A percentile compares a stretch with the other conserved stretches of the same genome.
Evolutionary conservation across 2,329 filamentous ascomycete species (phyloP).

Genomic region (Phaeomoniella chlamydospora): DNA sequence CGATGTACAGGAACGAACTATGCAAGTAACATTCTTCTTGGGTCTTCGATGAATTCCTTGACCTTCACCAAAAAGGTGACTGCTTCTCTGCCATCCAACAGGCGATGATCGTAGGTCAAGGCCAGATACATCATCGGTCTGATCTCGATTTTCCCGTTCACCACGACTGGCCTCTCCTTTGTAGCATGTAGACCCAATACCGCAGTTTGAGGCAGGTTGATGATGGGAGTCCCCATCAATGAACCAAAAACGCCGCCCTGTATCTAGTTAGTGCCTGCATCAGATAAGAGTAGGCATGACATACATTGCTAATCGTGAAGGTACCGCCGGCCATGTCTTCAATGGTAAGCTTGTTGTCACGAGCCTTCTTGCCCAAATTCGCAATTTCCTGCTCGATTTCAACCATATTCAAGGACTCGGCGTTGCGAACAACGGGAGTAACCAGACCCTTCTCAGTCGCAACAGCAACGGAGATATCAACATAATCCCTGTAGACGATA

Average conservation of each 20-base stretch:
- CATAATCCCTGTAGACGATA: conserved; percentile 95
- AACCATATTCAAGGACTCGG: conserved; percentile 75
- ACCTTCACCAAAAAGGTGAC: conserved; percentile 94
- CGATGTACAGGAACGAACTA: too few species aligned
- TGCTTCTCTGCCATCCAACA: conserved; percentile 87
- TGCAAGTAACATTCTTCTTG: conserved; percentile 69
- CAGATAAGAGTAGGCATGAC: conserved; percentile 7
- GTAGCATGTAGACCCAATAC: conserved; percentile 91
- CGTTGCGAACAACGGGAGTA: conserved; percentile 89
- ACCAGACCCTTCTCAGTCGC: conserved; percentile 96
- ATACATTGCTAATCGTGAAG: conserved; percentile 87
- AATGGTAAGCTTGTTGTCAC: conserved; percentile 91
- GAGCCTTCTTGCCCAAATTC: conserved; percentile 92
- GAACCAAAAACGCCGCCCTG: conserved; percentile 86
- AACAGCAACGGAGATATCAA: conserved; percentile 93
- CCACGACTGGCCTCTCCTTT: conserved; percentile 78
- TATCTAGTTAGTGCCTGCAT: conserved; percentile 5
- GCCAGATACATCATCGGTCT: conserved; percentile 99
- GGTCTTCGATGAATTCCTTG: conserved; percentile 96
- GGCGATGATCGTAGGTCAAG: conserved; percentile 91
- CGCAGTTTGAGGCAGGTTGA: conserved; percentile 77
- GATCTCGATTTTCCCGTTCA: conserved; percentile 90
- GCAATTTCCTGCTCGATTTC: conserved; percentile 84
- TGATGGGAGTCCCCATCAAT: conserved; percentile 94
- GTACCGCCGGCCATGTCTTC: conserved; percentile 98